Evolutionary conservation across 192 early-diverging fungal species (phyloP).

Genomic region (Coemansia sp.): DNA sequence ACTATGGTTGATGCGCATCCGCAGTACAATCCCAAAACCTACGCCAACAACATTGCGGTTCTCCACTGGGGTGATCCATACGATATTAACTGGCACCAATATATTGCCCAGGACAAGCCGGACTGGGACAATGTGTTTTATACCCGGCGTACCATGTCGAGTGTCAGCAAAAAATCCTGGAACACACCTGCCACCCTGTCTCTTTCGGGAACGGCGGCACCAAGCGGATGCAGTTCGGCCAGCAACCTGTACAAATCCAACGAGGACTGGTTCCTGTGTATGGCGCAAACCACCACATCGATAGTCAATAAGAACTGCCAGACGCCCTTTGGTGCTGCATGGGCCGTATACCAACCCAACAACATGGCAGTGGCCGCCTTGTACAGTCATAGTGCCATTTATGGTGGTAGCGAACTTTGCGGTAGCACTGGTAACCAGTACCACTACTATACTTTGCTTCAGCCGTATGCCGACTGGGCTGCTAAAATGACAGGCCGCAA

Average conservation of each 20-base stretch:
- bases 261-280: slow-evolving; percentile 26
- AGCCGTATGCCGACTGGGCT: slow-evolving; percentile 38
- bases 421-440: slow-evolving; percentile 26
- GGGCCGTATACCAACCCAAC: slow-evolving; percentile 38
- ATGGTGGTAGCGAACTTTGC: slow-evolving; percentile 26
- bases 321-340: slow-evolving; percentile 34
- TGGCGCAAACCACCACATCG: slow-evolving; percentile 22
- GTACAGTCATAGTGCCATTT: slow-evolving; percentile 37
- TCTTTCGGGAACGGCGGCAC: slow-evolving; percentile 2
- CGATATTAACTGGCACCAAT: slow-evolving; percentile 12
- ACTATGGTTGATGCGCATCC: slow-evolving; percentile 34
- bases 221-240: slow-evolving; percentile 21
- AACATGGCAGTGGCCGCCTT: slow-evolving; percentile 35
- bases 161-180: slow-evolving; percentile 13
- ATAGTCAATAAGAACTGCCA: slow-evolving; percentile 33
- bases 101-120: slow-evolving; percentile 19
- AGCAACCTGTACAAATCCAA: slow-evolving; percentile 44
- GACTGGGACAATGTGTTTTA: slow-evolving; percentile 31
- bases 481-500: slow-evolving; percentile 21
- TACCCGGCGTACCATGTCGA: slow-evolving; percentile 26
- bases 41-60: slow-evolving; percentile 49
- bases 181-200: slow-evolving; percentile 13
- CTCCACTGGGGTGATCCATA: slow-evolving; percentile 11
- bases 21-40: slow-evolving; percentile 28
- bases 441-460: slow-evolving; percentile 44